Conservation (phyloP, 495 filamentous ascomycete genomes). For the Immersiella caudata region DNA sequence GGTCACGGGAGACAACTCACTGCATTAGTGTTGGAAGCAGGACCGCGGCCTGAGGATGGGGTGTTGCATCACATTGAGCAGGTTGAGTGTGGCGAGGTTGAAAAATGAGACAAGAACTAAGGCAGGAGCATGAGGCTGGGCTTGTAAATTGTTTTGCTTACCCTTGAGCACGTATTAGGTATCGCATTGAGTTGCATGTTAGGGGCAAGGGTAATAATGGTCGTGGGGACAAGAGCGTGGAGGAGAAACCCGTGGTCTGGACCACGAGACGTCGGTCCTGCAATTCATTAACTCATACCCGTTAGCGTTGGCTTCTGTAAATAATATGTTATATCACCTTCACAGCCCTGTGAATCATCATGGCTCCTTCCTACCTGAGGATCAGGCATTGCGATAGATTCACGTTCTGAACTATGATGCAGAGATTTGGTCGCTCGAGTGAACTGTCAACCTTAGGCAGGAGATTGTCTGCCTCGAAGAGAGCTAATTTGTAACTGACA, state of each 20-base stretch:
- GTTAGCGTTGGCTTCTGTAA: neutral
- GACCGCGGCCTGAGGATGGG: conserved; percentile 26
- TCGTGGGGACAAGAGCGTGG: neutral
- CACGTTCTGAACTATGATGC: too few relatives aligned
- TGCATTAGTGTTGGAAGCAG: conserved; percentile 71
- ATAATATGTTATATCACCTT: neutral
- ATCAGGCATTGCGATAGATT: too few relatives aligned
- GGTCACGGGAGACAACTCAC: conserved; percentile 72
- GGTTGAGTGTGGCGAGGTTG: conserved; percentile 32
- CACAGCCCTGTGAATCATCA: neutral
- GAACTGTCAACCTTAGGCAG: neutral
- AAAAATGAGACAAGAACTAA: too few relatives aligned
- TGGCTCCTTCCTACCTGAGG: neutral
- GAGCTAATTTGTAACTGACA: neutral
- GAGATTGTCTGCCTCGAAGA: neutral
- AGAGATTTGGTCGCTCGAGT: neutral
- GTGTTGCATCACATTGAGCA: conserved; percentile 35
- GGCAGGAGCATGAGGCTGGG: neutral
- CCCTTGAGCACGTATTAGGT: too few relatives aligned
- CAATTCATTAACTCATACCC: neutral
- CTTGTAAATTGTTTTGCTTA: neutral
- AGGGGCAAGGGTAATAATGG: neutral
- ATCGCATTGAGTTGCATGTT: neutral
- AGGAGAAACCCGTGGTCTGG: neutral
- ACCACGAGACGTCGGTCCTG: too few relatives aligned